These are phyloP conservation scores for Scolecobasidium constrictum DNA, from an alignment of 2,329 filamentous ascomycete species.

Conservation along the genomic window DNA sequence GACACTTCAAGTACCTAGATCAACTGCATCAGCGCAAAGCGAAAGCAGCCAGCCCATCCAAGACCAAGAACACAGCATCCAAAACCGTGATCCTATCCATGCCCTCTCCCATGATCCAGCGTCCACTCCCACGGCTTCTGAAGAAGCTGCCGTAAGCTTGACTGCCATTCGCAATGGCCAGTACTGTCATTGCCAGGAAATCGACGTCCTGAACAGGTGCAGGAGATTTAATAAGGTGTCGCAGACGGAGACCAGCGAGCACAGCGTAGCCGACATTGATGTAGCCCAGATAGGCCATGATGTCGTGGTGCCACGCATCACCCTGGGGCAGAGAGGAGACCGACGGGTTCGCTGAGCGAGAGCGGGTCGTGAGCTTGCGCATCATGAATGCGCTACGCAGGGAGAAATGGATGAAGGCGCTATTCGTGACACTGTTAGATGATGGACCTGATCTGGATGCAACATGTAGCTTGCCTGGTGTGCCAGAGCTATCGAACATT, in stretches of 20 bases:
- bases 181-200: background rate
- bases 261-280: constrained; percentile 4
- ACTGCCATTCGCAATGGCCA: constrained; percentile 4
- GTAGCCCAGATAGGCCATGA: constrained; percentile 4
- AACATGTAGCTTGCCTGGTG: background rate
- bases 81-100: constrained; percentile 4
- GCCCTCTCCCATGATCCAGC: constrained; percentile 1
- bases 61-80: constrained; percentile 1
- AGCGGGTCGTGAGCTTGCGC: background rate
- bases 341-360: background rate
- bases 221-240: background rate
- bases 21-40: no score
- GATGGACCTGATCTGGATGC: background rate
- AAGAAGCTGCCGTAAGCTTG: constrained; percentile 2
- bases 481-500: background rate
- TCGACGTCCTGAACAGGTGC: background rate
- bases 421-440: background rate
- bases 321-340: background rate
- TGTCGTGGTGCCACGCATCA: constrained; percentile 3
- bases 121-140: background rate
- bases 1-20: no score
- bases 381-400: constrained; percentile 1
- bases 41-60: background rate
- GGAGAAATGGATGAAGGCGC: constrained; percentile 1
- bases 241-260: background rate